Evolutionary conservation across 1,284 basidiomycete genomes (phyloP).

Genomic region (Apiotrichum domesticum): DNA sequence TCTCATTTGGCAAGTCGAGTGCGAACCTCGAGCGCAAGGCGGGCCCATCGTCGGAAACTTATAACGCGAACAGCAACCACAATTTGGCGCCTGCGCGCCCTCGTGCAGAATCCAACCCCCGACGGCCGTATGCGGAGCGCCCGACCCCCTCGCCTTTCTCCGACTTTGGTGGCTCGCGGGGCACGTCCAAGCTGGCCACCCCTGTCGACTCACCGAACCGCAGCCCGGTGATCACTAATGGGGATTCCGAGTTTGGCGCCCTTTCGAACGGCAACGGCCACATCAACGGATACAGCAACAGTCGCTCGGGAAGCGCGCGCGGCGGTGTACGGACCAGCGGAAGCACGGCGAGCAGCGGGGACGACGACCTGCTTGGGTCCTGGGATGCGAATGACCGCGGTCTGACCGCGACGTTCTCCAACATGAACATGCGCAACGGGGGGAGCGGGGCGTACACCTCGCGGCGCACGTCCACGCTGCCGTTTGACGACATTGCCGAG

Average conservation of each 20-base stretch:
- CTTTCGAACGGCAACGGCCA: background rate
- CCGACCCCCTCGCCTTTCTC: conserved; percentile 20
- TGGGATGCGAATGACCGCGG: conserved; percentile 32
- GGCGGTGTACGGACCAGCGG: background rate
- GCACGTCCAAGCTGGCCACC: background rate
- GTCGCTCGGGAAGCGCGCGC: conserved; percentile 9
- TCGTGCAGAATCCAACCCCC: conserved; percentile 17
- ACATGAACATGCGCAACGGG: conserved; percentile 9
- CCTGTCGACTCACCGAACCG: conserved; percentile 1
- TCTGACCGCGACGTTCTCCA: conserved; percentile 30
- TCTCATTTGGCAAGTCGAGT: conserved; percentile 3
- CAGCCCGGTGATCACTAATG: background rate
- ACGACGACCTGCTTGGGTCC: conserved; percentile 26
- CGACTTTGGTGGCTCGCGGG: conserved; percentile 7
- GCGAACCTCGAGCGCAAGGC: conserved; percentile 9
- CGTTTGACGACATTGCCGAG: conserved; percentile 13
- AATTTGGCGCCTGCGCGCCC: conserved; percentile 6
- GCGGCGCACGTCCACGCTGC: background rate
- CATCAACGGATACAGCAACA: background rate
- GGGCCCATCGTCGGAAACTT: conserved; percentile 29
- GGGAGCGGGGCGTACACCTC: conserved; percentile 1
- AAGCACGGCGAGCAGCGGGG: background rate
- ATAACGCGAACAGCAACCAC: conserved; percentile 26
- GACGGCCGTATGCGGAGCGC: conserved; percentile 14
- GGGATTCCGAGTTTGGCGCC: background rate